Base-by-base conservation (phyloP, 306 rosid species). In the Dalbergia cochinchinensis region DNA sequence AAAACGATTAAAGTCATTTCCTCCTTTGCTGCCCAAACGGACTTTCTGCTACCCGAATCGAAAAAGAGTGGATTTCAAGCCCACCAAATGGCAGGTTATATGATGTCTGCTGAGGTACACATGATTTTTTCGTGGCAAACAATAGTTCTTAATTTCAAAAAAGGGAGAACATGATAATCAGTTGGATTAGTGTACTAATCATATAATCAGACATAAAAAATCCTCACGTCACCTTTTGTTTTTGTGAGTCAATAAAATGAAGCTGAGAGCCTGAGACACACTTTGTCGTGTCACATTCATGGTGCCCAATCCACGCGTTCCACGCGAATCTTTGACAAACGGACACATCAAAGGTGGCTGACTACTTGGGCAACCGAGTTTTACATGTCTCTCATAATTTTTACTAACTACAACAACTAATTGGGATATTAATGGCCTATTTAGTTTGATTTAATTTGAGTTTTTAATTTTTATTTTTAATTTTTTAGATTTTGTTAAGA, bases 281-380 rank as follows among this genome's bases (percentile, higher is more conserved):
- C 63, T 63, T 86, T 82, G 87, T 76, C 82, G 77, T 65, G 83
- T 88, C 85, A 84, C 78, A 87, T 78, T 89, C 90, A 86, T 79
- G 63, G 48, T 81, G 86, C 89, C 73, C 48, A 39, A 76, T 75
- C 81, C 88, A 83, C 88, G 86, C 80, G 59, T 64, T 61, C 77
- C 94, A 83, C 82, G 80, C 88, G 88, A 87, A 88, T 92, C 88
- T 83, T 90, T 88, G 92, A 88, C 89, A 88, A 88, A 83, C 16
- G 73, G 51, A 9, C 20, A 71, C 59, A 47, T 67, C 58, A 74
- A 78, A 26, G 76, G 72, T 85, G 58, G 87, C 47, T 73, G 62
- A 15, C 54, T 54, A 67, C 45, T 79, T 65, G 63, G 79, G 83
- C 73, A 86, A 81, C 54, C 80, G 18, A 78, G 62, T 76, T 84